Evolutionary conservation across 352 stramenopile species (phyloP).

Genomic region (Blastocystis hominis): DNA sequence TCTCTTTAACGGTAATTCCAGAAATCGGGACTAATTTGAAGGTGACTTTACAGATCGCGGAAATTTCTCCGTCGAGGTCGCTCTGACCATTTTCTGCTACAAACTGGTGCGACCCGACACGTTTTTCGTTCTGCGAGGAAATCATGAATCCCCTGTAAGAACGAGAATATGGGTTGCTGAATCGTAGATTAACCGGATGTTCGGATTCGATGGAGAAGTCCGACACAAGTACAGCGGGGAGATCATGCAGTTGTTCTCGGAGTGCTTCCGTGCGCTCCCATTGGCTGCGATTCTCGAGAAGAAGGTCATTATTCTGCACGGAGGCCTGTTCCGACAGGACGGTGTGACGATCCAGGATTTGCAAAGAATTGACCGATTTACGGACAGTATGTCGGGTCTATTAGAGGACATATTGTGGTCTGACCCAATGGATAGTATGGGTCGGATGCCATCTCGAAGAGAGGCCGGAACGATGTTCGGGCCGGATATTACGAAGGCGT

Average conservation of each 20-base stretch:
- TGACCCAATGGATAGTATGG: conserved; percentile 89
- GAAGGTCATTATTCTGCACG: conserved; percentile 90
- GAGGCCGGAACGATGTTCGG: conserved; percentile 93
- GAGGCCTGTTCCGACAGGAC: conserved; percentile 84
- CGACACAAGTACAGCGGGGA: conserved; percentile 97
- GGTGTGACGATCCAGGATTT: conserved; percentile 81
- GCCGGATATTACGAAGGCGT: conserved; percentile 87
- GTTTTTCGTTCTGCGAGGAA: conserved; percentile 67
- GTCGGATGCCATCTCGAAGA: conserved; percentile 77
- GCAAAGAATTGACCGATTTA: conserved; percentile 79
- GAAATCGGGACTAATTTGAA: neutral
- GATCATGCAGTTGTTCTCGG: conserved; percentile 96
- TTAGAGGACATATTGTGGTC: conserved; percentile 80
- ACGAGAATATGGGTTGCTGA: conserved; percentile 83
- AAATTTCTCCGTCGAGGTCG: conserved; percentile 93
- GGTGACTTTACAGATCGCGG: conserved; percentile 95
- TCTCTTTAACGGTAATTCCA: conserved; percentile 87
- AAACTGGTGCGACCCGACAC: conserved; percentile 81
- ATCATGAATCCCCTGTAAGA: conserved; percentile 84
- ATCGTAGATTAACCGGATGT: conserved; percentile 99
- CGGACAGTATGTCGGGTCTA: conserved; percentile 62
- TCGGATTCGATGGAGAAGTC: conserved; percentile 96
- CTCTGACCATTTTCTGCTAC: conserved; percentile 89
- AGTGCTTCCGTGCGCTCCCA: conserved; percentile 92
- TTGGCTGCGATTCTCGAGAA: conserved; percentile 83